Percentiles rank a stretch among this genome's conserved stretches.
Evolutionary conservation across 768 basidiomycete genomes (phyloP).

Genomic region (Pleurotus giganteus): DNA sequence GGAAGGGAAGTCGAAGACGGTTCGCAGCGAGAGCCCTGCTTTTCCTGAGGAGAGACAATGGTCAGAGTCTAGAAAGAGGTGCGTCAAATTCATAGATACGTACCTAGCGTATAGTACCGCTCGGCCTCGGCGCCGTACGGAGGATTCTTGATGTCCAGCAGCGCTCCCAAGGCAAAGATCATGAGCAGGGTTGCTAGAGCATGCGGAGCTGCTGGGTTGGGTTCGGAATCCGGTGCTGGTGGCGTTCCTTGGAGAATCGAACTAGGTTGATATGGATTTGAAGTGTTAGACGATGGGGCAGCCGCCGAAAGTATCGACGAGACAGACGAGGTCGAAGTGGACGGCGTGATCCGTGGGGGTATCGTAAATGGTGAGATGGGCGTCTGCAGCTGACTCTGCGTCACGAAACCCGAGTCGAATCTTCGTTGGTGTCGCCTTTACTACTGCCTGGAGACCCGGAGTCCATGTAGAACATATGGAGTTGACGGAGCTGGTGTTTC

Average conservation of each 20-base stretch:
- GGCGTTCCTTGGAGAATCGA: conserved; percentile 3
- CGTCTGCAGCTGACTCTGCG: neutral
- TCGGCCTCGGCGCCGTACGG: conserved; percentile 62
- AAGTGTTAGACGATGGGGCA: no score
- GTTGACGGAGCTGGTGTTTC: neutral
- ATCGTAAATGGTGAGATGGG: neutral
- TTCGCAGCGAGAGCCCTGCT: conserved; percentile 48
- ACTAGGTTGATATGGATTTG: neutral
- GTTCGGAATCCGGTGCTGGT: conserved; percentile 12
- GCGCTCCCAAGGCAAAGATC: conserved; percentile 57
- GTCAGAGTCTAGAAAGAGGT: neutral
- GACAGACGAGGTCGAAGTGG: neutral
- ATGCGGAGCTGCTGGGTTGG: conserved; percentile 33
- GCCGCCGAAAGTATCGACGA: neutral
- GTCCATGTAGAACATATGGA: neutral
- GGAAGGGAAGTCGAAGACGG: conserved; percentile 53
- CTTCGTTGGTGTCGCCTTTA: conserved; percentile 1
- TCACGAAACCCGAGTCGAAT: neutral
- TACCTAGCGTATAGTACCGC: conserved; percentile 55
- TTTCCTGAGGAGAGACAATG: conserved; percentile 14
- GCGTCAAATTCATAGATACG: neutral
- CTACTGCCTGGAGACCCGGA: conserved; percentile 4
- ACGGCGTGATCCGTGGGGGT: neutral
- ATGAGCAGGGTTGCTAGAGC: conserved; percentile 55
- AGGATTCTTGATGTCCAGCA: conserved; percentile 48